phyloP scores from a whole-genome alignment of 169 alveolate species.

The Cryptosporidium tyzzeri region DNA sequence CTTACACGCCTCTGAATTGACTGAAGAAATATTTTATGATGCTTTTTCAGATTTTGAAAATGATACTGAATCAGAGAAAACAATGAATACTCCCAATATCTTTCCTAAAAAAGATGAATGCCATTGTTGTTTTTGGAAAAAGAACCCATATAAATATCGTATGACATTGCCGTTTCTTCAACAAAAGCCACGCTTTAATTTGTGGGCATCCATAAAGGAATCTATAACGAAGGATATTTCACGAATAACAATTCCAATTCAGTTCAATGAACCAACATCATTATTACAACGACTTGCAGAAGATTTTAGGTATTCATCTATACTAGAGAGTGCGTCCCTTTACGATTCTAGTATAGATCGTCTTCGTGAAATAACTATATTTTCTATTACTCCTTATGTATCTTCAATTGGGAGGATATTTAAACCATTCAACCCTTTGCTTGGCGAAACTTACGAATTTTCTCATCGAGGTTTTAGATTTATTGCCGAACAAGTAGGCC shows the following conservation, averaged over 20 bases:
- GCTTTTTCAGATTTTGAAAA: constrained; percentile 57
- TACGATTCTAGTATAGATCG: constrained; percentile 81
- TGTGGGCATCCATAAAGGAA: constrained; percentile 95
- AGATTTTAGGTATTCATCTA: constrained; percentile 90
- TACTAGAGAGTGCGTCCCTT: constrained; percentile 81
- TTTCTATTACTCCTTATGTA: constrained; percentile 90
- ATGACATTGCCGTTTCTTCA: constrained; percentile 32
- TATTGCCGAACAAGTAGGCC: constrained; percentile 93
- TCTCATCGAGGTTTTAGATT: constrained; percentile 90
- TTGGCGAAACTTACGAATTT: constrained; percentile 96
- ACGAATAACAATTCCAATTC: constrained; percentile 95
- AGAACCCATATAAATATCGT: constrained; percentile 45
- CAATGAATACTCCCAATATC: not conserved
- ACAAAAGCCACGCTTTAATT: constrained; percentile 67
- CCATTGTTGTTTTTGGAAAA: constrained; percentile 48
- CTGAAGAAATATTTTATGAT: constrained; percentile 57
- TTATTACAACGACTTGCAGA: constrained; percentile 94
- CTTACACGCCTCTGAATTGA: not conserved
- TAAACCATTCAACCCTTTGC: constrained; percentile 96
- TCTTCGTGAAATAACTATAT: constrained; percentile 88
- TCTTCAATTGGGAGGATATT: constrained; percentile 89
- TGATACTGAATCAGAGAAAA: constrained; percentile 12
- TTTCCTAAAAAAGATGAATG: constrained; percentile 42
- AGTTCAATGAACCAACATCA: constrained; percentile 96
- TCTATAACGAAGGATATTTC: constrained; percentile 96